A percentile compares a stretch with the other conserved stretches of the same genome.
These are phyloP conservation scores for Yarrowia sp. DNA, from an alignment of 805 yeast genomes.

Conservation along the genomic window DNA sequence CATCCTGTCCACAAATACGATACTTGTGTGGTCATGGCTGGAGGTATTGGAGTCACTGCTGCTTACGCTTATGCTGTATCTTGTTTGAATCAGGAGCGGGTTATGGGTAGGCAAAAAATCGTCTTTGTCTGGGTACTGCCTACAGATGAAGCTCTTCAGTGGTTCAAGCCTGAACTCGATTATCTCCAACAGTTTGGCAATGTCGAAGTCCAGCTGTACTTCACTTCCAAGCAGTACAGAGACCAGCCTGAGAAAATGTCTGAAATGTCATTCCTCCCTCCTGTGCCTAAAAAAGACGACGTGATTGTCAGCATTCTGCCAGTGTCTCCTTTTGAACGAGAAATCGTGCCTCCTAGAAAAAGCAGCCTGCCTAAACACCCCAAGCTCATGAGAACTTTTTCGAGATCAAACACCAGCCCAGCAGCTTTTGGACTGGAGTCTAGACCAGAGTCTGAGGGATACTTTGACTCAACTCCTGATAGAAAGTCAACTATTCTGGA, in stretches of 20 bases:
- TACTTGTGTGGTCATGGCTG: slow-evolving; percentile 60
- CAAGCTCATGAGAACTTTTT: background rate
- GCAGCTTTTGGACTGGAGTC: slow-evolving; percentile 27
- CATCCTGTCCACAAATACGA: slow-evolving; percentile 53
- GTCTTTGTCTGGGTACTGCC: slow-evolving; percentile 39
- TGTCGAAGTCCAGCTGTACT: slow-evolving; percentile 39
- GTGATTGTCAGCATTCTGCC: background rate
- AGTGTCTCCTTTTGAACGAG: background rate
- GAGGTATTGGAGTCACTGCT: slow-evolving; percentile 76
- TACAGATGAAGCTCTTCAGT: slow-evolving; percentile 34
- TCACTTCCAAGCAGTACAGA: slow-evolving; percentile 33
- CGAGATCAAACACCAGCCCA: background rate
- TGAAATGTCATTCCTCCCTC: background rate
- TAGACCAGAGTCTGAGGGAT: too few species aligned
- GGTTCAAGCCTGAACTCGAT: slow-evolving; percentile 38
- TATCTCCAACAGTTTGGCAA: slow-evolving; percentile 32
- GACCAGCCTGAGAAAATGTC: background rate
- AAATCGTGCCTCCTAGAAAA: background rate
- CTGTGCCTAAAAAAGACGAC: background rate
- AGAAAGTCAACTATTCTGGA: background rate
- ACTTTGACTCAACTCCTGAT: background rate
- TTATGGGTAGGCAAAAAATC: slow-evolving; percentile 28
- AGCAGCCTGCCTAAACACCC: background rate
- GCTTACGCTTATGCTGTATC: slow-evolving; percentile 44
- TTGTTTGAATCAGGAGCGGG: slow-evolving; percentile 27